phyloP scores from a whole-genome alignment of 257 asterid species.

The Capsicum pubescens region DNA sequence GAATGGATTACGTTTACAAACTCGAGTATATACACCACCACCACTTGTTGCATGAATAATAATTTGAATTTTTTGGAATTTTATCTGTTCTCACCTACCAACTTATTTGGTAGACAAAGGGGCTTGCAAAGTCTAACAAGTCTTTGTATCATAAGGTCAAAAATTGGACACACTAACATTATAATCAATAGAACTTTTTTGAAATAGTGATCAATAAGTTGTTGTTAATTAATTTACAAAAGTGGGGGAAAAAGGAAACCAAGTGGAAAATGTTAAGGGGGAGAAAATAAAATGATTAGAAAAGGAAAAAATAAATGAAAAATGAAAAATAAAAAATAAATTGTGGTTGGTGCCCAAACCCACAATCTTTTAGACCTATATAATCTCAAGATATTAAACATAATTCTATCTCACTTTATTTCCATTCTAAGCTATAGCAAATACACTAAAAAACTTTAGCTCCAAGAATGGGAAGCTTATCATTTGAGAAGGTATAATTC shows the following conservation, averaged over 20 bases:
- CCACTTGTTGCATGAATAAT: constrained; percentile 23
- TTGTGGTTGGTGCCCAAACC: constrained; percentile 29
- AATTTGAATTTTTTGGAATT: not conserved
- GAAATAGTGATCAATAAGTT: not conserved
- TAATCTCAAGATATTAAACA: constrained; percentile 6
- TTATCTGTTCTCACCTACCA: constrained; percentile 18
- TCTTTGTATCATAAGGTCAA: constrained; percentile 15
- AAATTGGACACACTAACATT: not conserved
- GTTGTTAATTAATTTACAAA: not conserved
- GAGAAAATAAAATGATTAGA: not conserved
- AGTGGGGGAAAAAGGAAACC: not conserved
- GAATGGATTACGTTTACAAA: not conserved
- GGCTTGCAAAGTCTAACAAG: constrained; percentile 21
- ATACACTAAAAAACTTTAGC: not conserved
- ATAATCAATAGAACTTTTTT: not conserved
- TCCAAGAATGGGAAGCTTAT: constrained; percentile 28
- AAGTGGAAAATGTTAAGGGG: not conserved
- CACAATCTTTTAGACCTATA: constrained; percentile 11
- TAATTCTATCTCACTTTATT: not conserved
- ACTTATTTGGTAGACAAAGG: not conserved
- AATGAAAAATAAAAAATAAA: not conserved
- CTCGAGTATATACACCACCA: constrained; percentile 3
- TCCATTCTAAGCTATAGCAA: not conserved
- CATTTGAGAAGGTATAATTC: constrained; percentile 28
- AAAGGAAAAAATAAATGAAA: not conserved